Evolutionary conservation across 805 yeast genomes (phyloP), one percentile per base, ranked within the genome.

Genomic region (Candida succiphila): DNA sequence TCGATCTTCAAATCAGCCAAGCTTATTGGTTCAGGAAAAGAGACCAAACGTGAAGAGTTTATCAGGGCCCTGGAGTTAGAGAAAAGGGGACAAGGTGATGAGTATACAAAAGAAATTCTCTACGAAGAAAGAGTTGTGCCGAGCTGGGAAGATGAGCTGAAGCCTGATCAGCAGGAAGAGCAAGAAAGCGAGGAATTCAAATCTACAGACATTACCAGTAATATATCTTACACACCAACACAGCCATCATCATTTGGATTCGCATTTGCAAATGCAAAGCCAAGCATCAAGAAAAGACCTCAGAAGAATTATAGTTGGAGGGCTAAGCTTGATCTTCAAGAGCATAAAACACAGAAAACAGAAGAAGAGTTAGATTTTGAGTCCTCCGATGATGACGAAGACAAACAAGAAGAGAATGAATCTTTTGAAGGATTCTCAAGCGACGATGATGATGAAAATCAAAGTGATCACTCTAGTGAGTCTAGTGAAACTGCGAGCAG

Each of bases 1-100:
- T 60, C 78, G 0, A 45, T 74, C 10, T 62, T 86, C 41, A 77
- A 73, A 18, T 78, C 92, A 24, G 72, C 94, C 16, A 87, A 86
- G 49, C 66, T 69, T 5, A 67, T 89, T 32, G 97, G 97, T 32
- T 69, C 73, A 13, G 89, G 87, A 12, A 63, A 59, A 34, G 65
- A 61, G 32, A 82, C 95, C 2, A 73, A 70, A 41, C 68, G 64
- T 34, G 88, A 83, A 47, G 72, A 70, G 39, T 69, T 85, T 57
- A 57, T 68, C n/a, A 89, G 83, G 47, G 95, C 95, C 0, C 51
- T 84, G 35, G 70, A 70, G 33, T 57, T 78, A 27, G 95, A 86
- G 48, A 65, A 66, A 37, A 77, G 75, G 48, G 95, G 95, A 2
- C 63, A 80, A 37, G 79, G 72, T 1, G 72, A 70, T 50, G 86